These are phyloP conservation scores for Sarcomyxa edulis DNA, from an alignment of 768 basidiomycete species.

Conservation along the genomic window DNA sequence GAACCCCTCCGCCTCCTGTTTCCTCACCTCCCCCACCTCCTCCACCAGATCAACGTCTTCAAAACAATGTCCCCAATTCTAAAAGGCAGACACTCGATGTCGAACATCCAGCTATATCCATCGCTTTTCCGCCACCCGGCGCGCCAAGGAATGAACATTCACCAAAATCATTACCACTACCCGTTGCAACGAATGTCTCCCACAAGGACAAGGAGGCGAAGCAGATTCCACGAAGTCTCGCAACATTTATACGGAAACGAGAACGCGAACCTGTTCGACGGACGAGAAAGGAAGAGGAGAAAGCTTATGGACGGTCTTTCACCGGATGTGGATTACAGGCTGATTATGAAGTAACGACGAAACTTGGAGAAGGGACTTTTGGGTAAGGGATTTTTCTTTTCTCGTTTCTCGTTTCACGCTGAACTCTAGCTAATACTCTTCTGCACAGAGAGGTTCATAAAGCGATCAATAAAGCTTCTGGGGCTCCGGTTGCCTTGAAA, in stretches of 20 bases:
- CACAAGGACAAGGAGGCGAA: slow-evolving; percentile 19
- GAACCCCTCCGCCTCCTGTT: slow-evolving; percentile 15
- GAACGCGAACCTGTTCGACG: slow-evolving; percentile 44
- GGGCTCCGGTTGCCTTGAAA: slow-evolving; percentile 77
- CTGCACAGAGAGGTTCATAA: slow-evolving; percentile 81
- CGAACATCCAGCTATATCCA: slow-evolving; percentile 34
- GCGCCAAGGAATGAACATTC: slow-evolving; percentile 44
- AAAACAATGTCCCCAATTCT: slow-evolving; percentile 17
- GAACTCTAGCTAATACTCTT: slow-evolving; percentile 9
- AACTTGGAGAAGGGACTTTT: slow-evolving; percentile 96
- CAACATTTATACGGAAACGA: slow-evolving; percentile 28
- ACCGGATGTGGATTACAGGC: slow-evolving; percentile 63
- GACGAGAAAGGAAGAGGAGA: slow-evolving; percentile 57
- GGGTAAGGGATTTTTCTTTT: slow-evolving; percentile 52
- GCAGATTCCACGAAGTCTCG: slow-evolving; percentile 13
- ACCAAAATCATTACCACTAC: slow-evolving; percentile 29
- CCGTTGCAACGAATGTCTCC: slow-evolving; percentile 10
- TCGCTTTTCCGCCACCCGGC: slow-evolving; percentile 33
- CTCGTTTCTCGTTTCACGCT: slow-evolving; percentile 3
- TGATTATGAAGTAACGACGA: slow-evolving; percentile 79
- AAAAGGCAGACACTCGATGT: slow-evolving; percentile 28
- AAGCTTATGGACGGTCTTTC: slow-evolving; percentile 64
- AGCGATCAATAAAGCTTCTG: slow-evolving; percentile 60
- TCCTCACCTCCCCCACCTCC: slow-evolving; percentile 31
- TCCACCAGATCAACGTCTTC: slow-evolving; percentile 22